phyloP scores from a whole-genome alignment of 768 basidiomycete species.

The Fistulinella prunicolor region DNA sequence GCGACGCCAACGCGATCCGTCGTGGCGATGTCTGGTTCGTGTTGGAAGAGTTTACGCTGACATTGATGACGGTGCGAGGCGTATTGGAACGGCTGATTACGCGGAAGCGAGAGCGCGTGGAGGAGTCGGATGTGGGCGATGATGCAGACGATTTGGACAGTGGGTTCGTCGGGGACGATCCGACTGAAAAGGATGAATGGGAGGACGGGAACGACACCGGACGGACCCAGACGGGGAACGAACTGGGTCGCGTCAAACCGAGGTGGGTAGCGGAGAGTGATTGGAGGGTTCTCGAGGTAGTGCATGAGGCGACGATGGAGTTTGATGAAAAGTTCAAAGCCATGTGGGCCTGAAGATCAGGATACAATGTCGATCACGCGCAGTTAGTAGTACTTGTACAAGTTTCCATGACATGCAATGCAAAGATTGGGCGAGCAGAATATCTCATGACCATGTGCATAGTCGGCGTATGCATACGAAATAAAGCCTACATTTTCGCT shows the following conservation, averaged over 20 bases:
- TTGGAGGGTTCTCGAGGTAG: constrained; percentile 55
- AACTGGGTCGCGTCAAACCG: constrained; percentile 27
- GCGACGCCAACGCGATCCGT: constrained; percentile 55
- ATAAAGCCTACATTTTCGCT: constrained; percentile 22
- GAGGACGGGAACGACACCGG: constrained; percentile 21
- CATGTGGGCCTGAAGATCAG: constrained; percentile 54
- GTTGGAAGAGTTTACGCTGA: constrained; percentile 55
- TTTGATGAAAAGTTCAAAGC: constrained; percentile 59
- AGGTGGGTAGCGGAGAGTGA: constrained; percentile 42
- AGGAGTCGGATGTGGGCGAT: constrained; percentile 9
- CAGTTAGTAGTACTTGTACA: no score
- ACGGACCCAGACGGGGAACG: constrained; percentile 6
- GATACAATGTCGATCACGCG: not conserved
- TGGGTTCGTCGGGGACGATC: constrained; percentile 32
- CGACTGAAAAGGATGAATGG: constrained; percentile 22
- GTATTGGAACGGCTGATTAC: constrained; percentile 47
- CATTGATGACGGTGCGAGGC: constrained; percentile 47
- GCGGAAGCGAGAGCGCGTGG: constrained; percentile 19
- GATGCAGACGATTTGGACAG: constrained; percentile 28
- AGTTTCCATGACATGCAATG: not conserved
- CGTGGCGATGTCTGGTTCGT: constrained; percentile 63
- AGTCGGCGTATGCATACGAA: constrained; percentile 15
- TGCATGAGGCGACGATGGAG: constrained; percentile 42
- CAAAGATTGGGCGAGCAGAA: not conserved
- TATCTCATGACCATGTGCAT: constrained; percentile 9